phyloP scores from a whole-genome alignment of 805 yeast genomes.

The Dipodascopsis uninucleata region DNA sequence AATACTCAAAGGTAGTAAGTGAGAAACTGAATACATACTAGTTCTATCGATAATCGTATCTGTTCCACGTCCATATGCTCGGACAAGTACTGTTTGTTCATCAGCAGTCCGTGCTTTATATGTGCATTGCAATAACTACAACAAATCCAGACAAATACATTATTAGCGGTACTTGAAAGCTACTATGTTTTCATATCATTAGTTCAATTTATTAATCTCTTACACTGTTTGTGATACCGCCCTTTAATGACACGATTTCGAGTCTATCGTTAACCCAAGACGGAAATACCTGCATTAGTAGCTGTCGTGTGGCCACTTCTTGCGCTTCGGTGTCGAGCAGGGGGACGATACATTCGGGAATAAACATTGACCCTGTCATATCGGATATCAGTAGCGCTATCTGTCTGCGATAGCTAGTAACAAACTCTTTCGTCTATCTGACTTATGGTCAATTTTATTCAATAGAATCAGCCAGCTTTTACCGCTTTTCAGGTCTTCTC shows the following conservation, averaged over 20 bases:
- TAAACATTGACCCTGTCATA: slow-evolving; percentile 19
- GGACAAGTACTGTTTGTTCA: slow-evolving; percentile 41
- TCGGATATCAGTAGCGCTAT: no score
- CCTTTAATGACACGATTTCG: slow-evolving; percentile 15
- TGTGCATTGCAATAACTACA: slow-evolving; percentile 16
- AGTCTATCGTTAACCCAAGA: slow-evolving; percentile 11
- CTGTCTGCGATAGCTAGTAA: background rate
- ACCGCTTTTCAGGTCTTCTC: no score
- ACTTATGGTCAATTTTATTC: no score
- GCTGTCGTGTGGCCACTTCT: slow-evolving; percentile 5
- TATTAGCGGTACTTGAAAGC: no score
- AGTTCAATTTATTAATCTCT: slow-evolving; percentile 1
- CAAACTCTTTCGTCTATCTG: background rate
- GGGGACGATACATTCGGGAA: slow-evolving; percentile 13
- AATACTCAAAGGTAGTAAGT: no score
- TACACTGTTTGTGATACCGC: slow-evolving; percentile 26
- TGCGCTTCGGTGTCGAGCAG: slow-evolving; percentile 14
- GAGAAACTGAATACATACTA: no score
- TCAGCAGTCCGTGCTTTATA: slow-evolving; percentile 11
- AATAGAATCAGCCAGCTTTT: no score
- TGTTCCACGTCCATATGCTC: slow-evolving; percentile 76
- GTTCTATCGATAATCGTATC: slow-evolving; percentile 67
- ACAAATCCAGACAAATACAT: no score
- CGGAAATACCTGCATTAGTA: slow-evolving; percentile 17
- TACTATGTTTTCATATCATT: no score